Base-by-base conservation (phyloP, 2,329 filamentous ascomycete genomes). In the Apiospora saccharicola region DNA sequence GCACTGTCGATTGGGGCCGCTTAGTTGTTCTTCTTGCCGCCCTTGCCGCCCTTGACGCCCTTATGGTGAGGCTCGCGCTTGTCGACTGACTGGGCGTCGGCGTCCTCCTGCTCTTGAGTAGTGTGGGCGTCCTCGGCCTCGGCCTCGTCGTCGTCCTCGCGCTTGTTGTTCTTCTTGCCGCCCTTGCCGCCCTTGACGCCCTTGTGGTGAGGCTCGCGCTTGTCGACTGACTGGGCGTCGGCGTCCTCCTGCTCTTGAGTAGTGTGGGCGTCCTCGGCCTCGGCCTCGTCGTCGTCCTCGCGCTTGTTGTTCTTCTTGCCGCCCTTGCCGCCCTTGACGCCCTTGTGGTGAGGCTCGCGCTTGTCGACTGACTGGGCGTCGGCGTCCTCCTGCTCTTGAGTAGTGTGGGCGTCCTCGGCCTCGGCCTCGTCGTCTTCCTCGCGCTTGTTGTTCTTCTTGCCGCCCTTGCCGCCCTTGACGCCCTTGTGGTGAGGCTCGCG, bases 331-430 rank as follows among this genome's bases (percentile, higher is more conserved):
- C 51, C 51, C 51, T 53, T 69, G 16, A n/a, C 47, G 2, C 68
- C 44, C 37, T 69, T 69, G 68, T 69, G 68, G 47, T 69, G 68
- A n/a, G 69, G 69, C n/a, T 68, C 69, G 30, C 69, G 69, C 47
- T 34, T 70, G 14, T 70, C 69, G 22, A 70, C 72, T 16, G 16
- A 37, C 6, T 13, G 30, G 2, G 34, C 71, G 4, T 51, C 71
- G 24, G 73, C 74, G n/a, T 71, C 72, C 30, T 72, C 71, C 10
- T 57, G 73, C 26, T 64, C 73, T 41, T 61, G 44, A 10, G 30
- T 41, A 12, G 30, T 51, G 34, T 53, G 30, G 2, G 19, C 41
- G 16, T 70, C 51, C 8, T 51, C n/a, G 8, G 22, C 47, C 16
- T 34, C 69, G 10, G 26, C 68, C 19, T 73, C 69, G 14, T 71